phyloP scores from a whole-genome alignment of 192 early-diverging fungal genomes.

The Jimgerdemannia lactiflua region DNA sequence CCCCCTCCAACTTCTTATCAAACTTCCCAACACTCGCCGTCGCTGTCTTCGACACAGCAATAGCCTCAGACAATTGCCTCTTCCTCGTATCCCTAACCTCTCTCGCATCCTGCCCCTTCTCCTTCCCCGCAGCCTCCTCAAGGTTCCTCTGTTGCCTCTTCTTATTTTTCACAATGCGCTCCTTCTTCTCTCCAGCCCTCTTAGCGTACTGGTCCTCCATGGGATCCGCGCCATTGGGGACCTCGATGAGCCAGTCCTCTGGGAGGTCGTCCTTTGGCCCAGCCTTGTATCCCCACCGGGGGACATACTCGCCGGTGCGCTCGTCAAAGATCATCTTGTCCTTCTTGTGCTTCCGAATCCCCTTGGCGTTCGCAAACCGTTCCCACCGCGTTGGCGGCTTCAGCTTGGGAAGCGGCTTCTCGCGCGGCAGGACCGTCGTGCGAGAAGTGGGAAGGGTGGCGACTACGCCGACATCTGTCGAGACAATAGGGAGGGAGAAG shows the following conservation, averaged over 20 bases:
- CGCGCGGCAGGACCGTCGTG: slow-evolving; percentile 73
- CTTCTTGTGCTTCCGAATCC: slow-evolving; percentile 86
- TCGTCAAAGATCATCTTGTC: slow-evolving; percentile 85
- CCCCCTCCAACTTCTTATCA: slow-evolving; percentile 76
- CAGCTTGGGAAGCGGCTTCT: slow-evolving; percentile 89
- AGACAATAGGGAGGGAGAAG: slow-evolving; percentile 72
- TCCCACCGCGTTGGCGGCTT: slow-evolving; percentile 96
- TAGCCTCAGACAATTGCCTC: slow-evolving; percentile 64
- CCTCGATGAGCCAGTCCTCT: slow-evolving; percentile 93
- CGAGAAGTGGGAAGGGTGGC: slow-evolving; percentile 68
- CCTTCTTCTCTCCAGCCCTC: slow-evolving; percentile 81
- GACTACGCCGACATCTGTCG: slow-evolving; percentile 70
- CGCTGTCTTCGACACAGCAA: slow-evolving; percentile 74
- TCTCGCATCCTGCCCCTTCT: slow-evolving; percentile 54
- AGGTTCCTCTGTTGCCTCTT: slow-evolving; percentile 83
- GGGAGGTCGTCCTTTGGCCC: slow-evolving; percentile 60
- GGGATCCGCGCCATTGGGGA: slow-evolving; percentile 78
- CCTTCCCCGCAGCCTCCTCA: slow-evolving; percentile 68
- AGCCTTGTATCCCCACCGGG: slow-evolving; percentile 88
- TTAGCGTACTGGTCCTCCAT: slow-evolving; percentile 86
- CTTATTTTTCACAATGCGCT: slow-evolving; percentile 82
- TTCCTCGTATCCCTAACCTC: slow-evolving; percentile 60
- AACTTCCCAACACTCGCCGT: slow-evolving; percentile 95
- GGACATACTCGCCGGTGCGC: slow-evolving; percentile 73
- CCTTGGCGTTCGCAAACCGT: slow-evolving; percentile 96